Conservation (phyloP, 1,284 basidiomycete species). For the Leccinum huronense region DNA sequence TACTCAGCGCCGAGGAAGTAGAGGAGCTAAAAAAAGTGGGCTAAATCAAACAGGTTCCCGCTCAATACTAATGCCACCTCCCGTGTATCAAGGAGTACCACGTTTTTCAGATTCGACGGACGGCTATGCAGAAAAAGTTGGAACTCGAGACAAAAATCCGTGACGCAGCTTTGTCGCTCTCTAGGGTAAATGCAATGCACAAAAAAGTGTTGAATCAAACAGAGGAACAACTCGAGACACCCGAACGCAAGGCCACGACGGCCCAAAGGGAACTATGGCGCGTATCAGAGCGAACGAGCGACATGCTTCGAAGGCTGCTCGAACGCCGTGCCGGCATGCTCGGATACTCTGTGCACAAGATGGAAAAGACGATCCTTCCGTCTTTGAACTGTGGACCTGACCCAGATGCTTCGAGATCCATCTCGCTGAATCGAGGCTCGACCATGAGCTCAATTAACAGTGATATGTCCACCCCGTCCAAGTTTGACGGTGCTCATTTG, state of each 20-base stretch:
- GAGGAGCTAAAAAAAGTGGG: conserved; percentile 86
- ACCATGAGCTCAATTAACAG: conserved; percentile 54
- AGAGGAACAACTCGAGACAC: conserved; percentile 66
- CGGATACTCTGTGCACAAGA: conserved; percentile 62
- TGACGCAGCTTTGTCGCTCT: conserved; percentile 70
- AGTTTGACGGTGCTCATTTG: conserved; percentile 78
- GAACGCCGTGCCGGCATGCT: conserved; percentile 79
- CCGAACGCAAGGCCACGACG: conserved; percentile 63
- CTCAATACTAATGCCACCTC: conserved; percentile 3
- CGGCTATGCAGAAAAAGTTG: conserved; percentile 66
- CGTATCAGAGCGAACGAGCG: conserved; percentile 58
- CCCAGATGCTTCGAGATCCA: conserved; percentile 49
- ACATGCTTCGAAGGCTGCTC: conserved; percentile 52
- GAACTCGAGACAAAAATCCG: conserved; percentile 77
- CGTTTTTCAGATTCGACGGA: conserved; percentile 58
- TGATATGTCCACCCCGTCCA: conserved; percentile 45
- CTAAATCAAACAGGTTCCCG: conserved; percentile 12
- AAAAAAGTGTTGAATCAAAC: conserved; percentile 63
- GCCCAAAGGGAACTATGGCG: conserved; percentile 70
- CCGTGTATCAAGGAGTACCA: conserved; percentile 58
- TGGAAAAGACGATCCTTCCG: conserved; percentile 59
- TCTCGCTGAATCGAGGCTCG: conserved; percentile 50
- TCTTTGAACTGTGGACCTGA: conserved; percentile 28
- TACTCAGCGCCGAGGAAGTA: conserved; percentile 82
- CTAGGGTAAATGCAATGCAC: conserved; percentile 61